phyloP scores from a whole-genome alignment of 345 rosid species.

The Excoecaria agallocha region DNA sequence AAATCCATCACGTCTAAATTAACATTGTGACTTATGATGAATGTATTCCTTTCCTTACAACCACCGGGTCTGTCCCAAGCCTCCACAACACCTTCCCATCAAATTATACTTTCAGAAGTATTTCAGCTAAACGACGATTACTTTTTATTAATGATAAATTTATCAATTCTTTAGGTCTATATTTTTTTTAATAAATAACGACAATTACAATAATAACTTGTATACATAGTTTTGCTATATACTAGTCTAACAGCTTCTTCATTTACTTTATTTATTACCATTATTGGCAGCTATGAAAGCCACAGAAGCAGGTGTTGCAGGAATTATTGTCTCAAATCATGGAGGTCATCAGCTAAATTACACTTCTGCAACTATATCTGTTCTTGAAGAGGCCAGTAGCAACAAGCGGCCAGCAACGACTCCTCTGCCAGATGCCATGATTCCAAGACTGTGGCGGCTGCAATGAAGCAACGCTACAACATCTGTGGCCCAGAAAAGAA shows the following conservation, averaged over 20 bases:
- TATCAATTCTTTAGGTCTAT: too few species aligned
- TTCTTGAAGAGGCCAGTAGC: constrained; percentile 70
- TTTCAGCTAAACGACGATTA: too few species aligned
- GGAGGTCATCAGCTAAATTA: constrained; percentile 93
- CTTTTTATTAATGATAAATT: too few species aligned
- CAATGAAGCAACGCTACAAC: constrained; percentile 80
- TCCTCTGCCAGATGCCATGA: constrained; percentile 92
- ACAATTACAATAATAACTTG: too few species aligned
- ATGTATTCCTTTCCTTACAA: too few species aligned
- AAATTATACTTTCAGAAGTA: too few species aligned
- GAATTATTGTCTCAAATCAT: constrained; percentile 89
- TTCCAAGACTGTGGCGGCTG: constrained; percentile 84
- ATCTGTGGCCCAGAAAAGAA: constrained; percentile 37
- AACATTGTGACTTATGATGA: too few species aligned
- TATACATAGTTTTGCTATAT: too few species aligned
- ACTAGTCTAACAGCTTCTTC: background rate
- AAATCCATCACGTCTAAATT: too few species aligned
- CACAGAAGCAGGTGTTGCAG: constrained; percentile 69
- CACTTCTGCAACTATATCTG: constrained; percentile 76
- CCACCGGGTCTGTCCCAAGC: too few species aligned
- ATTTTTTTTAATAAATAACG: too few species aligned
- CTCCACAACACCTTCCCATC: too few species aligned
- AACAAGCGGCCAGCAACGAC: constrained; percentile 77
- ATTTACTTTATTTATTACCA: background rate
- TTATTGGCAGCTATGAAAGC: constrained; percentile 33